Conservation (phyloP, 139 green algal genomes). For the Diplosphaera chodatii region DNA sequence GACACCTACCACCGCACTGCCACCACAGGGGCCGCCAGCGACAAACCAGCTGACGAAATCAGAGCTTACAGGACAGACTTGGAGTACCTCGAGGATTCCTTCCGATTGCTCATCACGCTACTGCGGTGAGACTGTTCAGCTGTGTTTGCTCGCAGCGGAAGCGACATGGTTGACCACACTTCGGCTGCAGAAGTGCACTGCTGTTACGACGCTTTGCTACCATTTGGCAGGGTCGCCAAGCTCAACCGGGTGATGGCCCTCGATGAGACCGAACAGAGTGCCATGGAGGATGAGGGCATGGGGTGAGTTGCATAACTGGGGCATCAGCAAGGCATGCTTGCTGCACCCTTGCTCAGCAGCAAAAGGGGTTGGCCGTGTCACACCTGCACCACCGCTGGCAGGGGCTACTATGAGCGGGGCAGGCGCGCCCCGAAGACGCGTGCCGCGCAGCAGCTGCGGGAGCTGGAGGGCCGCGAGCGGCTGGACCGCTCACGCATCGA, state of each 20-base stretch:
- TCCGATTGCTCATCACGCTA: not conserved
- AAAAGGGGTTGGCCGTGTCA: too few relatives aligned
- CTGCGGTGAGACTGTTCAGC: not conserved
- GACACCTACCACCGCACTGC: too few relatives aligned
- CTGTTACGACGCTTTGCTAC: too few relatives aligned
- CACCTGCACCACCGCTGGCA: too few relatives aligned
- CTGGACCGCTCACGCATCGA: slow-evolving; percentile 4
- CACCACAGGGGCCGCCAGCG: too few relatives aligned
- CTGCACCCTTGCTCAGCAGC: too few relatives aligned
- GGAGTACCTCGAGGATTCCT: slow-evolving; percentile 5
- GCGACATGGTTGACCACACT: too few relatives aligned
- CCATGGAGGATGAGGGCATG: slow-evolving; percentile 5
- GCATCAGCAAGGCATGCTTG: too few relatives aligned
- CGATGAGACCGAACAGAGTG: slow-evolving; percentile 7
- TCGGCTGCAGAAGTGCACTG: too few relatives aligned
- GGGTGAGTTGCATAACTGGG: not conserved
- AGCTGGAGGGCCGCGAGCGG: slow-evolving; percentile 16
- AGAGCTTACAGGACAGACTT: slow-evolving; percentile 3
- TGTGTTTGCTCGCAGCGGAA: too few relatives aligned
- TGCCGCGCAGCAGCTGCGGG: slow-evolving; percentile 10
- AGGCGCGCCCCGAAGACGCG: slow-evolving; percentile 1
- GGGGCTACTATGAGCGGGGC: not conserved
- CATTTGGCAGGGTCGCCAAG: slow-evolving; percentile 11
- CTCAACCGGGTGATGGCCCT: slow-evolving; percentile 8
- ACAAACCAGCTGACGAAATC: not conserved